Percentiles rank a stretch among this genome's conserved stretches.
phyloP scores from a whole-genome alignment of 208 protist genomes.

The Trypanosoma mega region DNA sequence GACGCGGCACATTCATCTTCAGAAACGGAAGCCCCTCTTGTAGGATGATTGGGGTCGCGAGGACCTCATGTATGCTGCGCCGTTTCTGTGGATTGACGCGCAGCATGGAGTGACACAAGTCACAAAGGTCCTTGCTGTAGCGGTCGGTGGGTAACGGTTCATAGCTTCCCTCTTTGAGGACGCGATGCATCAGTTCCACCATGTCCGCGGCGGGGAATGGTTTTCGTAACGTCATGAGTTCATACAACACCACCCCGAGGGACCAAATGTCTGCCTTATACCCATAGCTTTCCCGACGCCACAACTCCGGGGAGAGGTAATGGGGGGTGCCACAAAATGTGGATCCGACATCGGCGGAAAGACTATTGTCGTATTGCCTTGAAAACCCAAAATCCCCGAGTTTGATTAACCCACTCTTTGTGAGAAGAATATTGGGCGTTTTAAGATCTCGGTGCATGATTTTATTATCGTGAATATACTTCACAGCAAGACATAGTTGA shows the following conservation, averaged over 20 bases:
- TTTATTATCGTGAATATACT: conserved; percentile 70
- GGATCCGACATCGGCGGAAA: conserved; percentile 46
- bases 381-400: conserved; percentile 87
- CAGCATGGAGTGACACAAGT: conserved; percentile 50
- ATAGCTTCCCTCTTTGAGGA: conserved; percentile 45
- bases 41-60: conserved; percentile 36
- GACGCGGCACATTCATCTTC: conserved; percentile 43
- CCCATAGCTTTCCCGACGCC: conserved; percentile 84
- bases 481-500: conserved; percentile 69
- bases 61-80: conserved; percentile 45
- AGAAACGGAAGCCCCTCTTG: conserved; percentile 38
- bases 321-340: conserved; percentile 83
- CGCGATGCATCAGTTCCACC: conserved; percentile 49
- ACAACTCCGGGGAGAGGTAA: conserved; percentile 91
- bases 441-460: conserved; percentile 90
- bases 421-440: conserved; percentile 72
- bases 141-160: conserved; percentile 38
- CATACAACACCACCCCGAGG: conserved; percentile 80
- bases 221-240: conserved; percentile 66
- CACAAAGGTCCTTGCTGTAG: conserved; percentile 35
- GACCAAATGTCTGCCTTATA: conserved; percentile 91
- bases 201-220: conserved; percentile 57
- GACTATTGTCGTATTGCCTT: conserved; percentile 49
- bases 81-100: conserved; percentile 45
- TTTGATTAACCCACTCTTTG: conserved; percentile 68